phyloP scores from a whole-genome alignment of 176 grass and related monocot species.

The Tuctoria greenei region DNA sequence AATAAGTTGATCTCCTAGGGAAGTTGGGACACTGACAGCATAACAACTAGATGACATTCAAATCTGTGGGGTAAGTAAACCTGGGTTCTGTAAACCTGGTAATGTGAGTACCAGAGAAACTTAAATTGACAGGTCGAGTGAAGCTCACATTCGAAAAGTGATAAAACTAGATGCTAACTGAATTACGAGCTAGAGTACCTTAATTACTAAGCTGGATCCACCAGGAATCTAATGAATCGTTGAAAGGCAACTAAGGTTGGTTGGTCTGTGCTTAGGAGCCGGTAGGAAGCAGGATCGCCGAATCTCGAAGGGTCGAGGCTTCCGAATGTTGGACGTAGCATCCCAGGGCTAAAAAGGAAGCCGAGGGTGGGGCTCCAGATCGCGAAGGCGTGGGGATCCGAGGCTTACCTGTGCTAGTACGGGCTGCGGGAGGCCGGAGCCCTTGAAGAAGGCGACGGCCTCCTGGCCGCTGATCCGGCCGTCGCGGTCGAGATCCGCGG shows the following conservation, averaged over 20 bases:
- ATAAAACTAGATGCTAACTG: neutral
- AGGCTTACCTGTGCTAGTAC: constrained; percentile 77
- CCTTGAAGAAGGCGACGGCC: constrained; percentile 93
- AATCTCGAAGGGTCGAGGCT: constrained; percentile 1
- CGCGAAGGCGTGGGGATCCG: constrained; percentile 21
- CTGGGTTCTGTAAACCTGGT: too few species aligned
- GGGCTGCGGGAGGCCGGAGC: constrained; percentile 75
- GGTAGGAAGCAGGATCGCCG: neutral
- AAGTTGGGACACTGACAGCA: too few species aligned
- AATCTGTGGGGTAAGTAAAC: neutral
- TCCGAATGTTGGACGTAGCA: neutral
- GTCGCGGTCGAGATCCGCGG: constrained; percentile 91
- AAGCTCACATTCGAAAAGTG: neutral
- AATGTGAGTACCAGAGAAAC: too few species aligned
- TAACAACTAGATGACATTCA: too few species aligned
- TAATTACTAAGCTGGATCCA: constrained; percentile 11
- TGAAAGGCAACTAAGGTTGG: neutral
- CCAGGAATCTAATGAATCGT: neutral
- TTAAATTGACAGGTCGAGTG: neutral
- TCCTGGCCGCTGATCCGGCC: constrained; percentile 92
- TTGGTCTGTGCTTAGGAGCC: neutral
- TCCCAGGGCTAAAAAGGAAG: neutral
- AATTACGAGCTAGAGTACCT: neutral
- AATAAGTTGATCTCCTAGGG: too few species aligned
- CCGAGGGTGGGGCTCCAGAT: constrained; percentile 20